These are phyloP conservation scores for Rhazya stricta DNA, from an alignment of 257 asterid genomes.

Conservation along the genomic window DNA sequence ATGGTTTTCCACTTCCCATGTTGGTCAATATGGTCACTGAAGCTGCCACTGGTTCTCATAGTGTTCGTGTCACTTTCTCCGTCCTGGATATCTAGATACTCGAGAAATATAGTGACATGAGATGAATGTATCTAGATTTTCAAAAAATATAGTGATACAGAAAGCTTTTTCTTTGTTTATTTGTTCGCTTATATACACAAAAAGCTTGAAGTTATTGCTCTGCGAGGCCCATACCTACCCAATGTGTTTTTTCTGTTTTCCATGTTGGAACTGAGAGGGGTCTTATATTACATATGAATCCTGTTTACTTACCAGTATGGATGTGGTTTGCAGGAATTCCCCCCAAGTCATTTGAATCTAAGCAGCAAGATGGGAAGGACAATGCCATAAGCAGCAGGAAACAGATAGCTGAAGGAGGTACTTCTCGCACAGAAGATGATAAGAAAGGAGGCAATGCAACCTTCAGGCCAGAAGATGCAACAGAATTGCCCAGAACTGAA, in stretches of 20 bases:
- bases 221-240: neutral
- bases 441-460: slow-evolving; percentile 34
- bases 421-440: slow-evolving; percentile 48
- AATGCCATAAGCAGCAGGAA: slow-evolving; percentile 48
- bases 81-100: neutral
- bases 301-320: slow-evolving; percentile 16
- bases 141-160: too few species aligned
- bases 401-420: slow-evolving; percentile 53
- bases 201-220: neutral
- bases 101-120: neutral
- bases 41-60: neutral
- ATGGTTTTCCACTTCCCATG: neutral
- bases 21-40: neutral
- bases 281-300: slow-evolving; percentile 11
- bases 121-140: too few species aligned
- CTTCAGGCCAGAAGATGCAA: slow-evolving; percentile 39
- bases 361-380: slow-evolving; percentile 59
- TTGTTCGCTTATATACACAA: neutral
- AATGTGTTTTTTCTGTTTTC: neutral
- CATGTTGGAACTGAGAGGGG: neutral
- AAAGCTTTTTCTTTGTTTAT: neutral
- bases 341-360: slow-evolving; percentile 47
- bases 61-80: neutral
- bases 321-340: slow-evolving; percentile 34
- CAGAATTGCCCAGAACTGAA: slow-evolving; percentile 52